Conservation (phyloP, 306 rosid species). For the Quercus berberidifolia region DNA sequence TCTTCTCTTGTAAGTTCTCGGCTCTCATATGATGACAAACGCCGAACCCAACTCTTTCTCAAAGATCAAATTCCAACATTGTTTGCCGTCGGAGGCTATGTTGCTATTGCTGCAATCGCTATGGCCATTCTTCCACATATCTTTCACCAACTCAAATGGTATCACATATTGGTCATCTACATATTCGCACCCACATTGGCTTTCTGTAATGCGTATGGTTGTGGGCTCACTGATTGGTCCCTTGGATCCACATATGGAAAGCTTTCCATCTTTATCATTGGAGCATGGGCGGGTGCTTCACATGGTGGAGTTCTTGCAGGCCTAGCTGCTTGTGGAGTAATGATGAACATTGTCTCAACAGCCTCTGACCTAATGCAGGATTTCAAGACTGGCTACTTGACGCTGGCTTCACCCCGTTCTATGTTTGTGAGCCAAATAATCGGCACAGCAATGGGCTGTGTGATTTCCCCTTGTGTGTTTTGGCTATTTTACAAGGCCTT, state of each 20-base stretch:
- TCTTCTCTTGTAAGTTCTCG: neutral
- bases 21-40: neutral
- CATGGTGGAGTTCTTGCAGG: conserved; percentile 14
- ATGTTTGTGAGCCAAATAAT: conserved; percentile 16
- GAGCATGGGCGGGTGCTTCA: conserved; percentile 10
- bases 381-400: conserved; percentile 14
- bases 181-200: neutral
- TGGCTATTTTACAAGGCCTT: conserved; percentile 15
- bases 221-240: conserved; percentile 18
- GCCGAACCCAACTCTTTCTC: conserved; percentile 6
- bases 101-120: neutral
- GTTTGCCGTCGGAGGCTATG: conserved; percentile 10
- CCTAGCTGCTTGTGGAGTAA: conserved; percentile 16
- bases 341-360: conserved; percentile 13
- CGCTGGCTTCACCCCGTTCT: conserved; percentile 10
- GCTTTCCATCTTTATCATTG: conserved; percentile 7
- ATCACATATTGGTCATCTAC: conserved; percentile 11
- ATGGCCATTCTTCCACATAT: neutral
- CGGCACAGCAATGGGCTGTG: conserved; percentile 14
- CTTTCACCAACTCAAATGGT: conserved; percentile 8
- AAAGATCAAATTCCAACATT: conserved; percentile 13
- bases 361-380: conserved; percentile 17
- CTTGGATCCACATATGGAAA: conserved; percentile 7
- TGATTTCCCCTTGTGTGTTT: conserved; percentile 7
- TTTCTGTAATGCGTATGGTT: conserved; percentile 14